Evolutionary conservation across 495 filamentous ascomycete genomes (phyloP), one percentile per base, ranked within the genome.

Genomic region (Mytilinidion resinicola): DNA sequence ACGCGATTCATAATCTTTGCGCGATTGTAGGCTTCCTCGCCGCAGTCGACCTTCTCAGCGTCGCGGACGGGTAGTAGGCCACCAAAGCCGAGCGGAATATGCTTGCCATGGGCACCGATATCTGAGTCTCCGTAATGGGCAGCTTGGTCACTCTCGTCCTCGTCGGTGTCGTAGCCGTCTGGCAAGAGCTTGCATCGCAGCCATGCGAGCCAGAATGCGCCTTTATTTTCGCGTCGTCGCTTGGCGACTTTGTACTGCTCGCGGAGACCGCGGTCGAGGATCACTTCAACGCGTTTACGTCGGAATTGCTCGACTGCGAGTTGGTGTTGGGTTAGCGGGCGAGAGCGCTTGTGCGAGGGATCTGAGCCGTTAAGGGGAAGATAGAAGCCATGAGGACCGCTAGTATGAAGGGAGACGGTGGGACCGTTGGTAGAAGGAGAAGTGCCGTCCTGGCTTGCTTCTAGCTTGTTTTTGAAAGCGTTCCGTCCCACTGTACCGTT

Each of bases 251-350:
- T 56, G 42, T 68, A 72, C 47, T 61, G 67, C 68, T 77, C 83
- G 11, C 87, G 80, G 3, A 85, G 74, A 36, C 76, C 88, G 17
- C 87, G 84, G 62, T 88, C 82, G 34, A 98, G 81, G 44, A 93
- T 85, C 65, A 93, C 89, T 51, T 96, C 87, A 42, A 96, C 88
- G 12, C 90, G 86, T 70, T 93, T 85, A 38, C 85, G 87, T 9
- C 95, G 81, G 68, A 96, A 96, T 47, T 86, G 82, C 64, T 96
- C 90, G 4, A 97, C 88, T 8, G 91, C 93, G 33, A 95, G 77
- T 66, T 98, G 93, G 70, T 98, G 93, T 9, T 89, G 87, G 0
- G 93, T 98, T 17, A 95, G 80, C 4, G 91, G 92, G 6, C 93
- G 82, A 3, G 86, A 82, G n/a, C 86, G 83, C 53, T 84, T 82